A percentile compares a stretch with the other conserved stretches of the same genome.
Conservation (phyloP, 129 eudicot genomes). For the Glebionis coronaria region DNA sequence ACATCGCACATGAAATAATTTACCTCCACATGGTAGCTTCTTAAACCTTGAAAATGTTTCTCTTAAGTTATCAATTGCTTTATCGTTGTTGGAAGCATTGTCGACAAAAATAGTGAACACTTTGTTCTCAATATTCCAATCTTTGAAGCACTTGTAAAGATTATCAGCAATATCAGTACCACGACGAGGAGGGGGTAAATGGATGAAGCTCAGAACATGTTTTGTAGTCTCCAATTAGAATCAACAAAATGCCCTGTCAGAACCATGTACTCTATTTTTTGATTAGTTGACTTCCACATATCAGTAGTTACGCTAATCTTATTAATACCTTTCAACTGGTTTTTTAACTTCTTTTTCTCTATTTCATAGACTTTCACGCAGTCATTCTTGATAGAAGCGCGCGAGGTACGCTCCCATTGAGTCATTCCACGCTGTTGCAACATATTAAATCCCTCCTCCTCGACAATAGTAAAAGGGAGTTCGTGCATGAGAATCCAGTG, state of each 20-base stretch:
- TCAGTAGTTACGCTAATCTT: conserved; percentile 6
- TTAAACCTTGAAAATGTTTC: not conserved
- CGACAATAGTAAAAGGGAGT: not conserved
- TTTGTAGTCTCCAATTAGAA: not conserved
- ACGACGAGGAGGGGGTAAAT: not conserved
- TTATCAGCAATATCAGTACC: not conserved
- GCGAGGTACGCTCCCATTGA: not conserved
- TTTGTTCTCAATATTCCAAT: not conserved
- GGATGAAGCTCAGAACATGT: not conserved
- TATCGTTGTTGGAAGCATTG: not conserved
- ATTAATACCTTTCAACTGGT: not conserved
- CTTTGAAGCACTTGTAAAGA: not conserved
- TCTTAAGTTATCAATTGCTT: not conserved
- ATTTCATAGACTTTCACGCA: conserved; percentile 4
- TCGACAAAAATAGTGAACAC: not conserved
- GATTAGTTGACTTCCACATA: conserved; percentile 14
- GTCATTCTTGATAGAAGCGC: not conserved
- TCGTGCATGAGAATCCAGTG: conserved; percentile 12
- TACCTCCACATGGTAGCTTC: not conserved
- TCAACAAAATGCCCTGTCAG: not conserved
- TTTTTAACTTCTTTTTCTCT: conserved; percentile 10
- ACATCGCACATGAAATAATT: too few species aligned
- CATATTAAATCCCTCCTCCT: conserved; percentile 13
- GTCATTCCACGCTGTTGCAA: not conserved
- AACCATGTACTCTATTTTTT: conserved; percentile 11